Conservation (phyloP, 176 grass and related monocot genomes). For the Olyra latifolia region DNA sequence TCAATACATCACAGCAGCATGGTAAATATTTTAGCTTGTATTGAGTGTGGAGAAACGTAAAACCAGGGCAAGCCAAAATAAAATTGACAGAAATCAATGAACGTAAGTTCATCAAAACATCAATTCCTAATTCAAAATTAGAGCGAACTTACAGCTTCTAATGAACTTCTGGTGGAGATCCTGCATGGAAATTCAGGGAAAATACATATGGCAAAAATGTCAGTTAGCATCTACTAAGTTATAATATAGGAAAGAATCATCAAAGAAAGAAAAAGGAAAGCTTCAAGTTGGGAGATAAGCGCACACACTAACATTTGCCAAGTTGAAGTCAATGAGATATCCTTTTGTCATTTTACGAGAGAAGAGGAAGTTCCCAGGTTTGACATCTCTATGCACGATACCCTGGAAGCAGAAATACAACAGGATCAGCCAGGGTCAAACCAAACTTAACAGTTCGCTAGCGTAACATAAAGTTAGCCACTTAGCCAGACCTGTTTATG, state of each 20-base stretch:
- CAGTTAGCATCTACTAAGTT: constrained; percentile 30
- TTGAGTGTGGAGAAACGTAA: background rate
- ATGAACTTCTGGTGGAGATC: constrained; percentile 76
- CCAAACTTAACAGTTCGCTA: constrained; percentile 9
- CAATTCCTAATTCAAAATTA: constrained; percentile 19
- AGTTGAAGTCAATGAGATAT: constrained; percentile 97
- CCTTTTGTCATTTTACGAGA: constrained; percentile 66
- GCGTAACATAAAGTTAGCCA: constrained; percentile 31
- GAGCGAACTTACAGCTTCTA: constrained; percentile 59
- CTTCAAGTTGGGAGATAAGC: constrained; percentile 14
- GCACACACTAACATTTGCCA: constrained; percentile 72
- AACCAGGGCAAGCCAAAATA: background rate
- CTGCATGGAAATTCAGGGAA: constrained; percentile 47
- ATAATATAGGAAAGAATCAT: constrained; percentile 18
- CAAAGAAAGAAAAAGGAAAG: constrained; percentile 18
- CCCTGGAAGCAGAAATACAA: constrained; percentile 59
- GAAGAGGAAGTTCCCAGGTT: constrained; percentile 97
- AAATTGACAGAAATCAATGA: constrained; percentile 1
- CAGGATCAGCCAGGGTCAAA: constrained; percentile 18
- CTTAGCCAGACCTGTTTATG: constrained; percentile 70
- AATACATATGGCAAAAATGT: background rate
- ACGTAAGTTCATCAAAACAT: background rate
- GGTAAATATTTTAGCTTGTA: background rate
- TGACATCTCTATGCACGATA: constrained; percentile 86
- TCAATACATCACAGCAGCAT: background rate